These are phyloP conservation scores for Cucumis cinereus DNA, from an alignment of 306 rosid genomes.

Conservation along the genomic window DNA sequence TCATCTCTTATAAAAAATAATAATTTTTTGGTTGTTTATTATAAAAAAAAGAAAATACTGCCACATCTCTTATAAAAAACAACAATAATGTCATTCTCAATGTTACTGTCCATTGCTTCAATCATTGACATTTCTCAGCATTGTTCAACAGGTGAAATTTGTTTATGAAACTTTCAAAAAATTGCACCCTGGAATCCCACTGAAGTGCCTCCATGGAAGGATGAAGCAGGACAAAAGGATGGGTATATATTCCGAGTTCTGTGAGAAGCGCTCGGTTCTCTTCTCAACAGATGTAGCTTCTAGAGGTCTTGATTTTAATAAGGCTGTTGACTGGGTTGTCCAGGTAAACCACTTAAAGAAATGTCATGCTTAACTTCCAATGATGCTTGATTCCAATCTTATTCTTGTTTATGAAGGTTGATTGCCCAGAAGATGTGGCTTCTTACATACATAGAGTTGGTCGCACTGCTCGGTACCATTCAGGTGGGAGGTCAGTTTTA, in stretches of 20 bases:
- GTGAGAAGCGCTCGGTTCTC: slow-evolving; percentile 71
- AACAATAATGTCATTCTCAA: background rate
- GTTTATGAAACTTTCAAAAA: slow-evolving; percentile 81
- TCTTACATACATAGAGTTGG: slow-evolving; percentile 96
- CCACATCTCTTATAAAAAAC: background rate
- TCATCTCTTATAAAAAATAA: background rate
- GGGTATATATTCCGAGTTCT: slow-evolving; percentile 61
- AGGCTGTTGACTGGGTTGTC: slow-evolving; percentile 94
- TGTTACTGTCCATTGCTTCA: background rate
- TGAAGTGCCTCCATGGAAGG: slow-evolving; percentile 85
- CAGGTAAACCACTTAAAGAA: slow-evolving; percentile 40
- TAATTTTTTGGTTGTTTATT: background rate
- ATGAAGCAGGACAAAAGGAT: slow-evolving; percentile 75
- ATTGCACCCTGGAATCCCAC: slow-evolving; percentile 81
- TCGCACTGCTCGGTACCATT: slow-evolving; percentile 79
- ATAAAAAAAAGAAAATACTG: background rate
- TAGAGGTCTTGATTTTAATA: slow-evolving; percentile 93
- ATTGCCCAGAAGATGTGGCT: slow-evolving; percentile 82
- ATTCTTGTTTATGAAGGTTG: slow-evolving; percentile 38
- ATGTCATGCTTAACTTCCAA: background rate
- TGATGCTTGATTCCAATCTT: background rate
- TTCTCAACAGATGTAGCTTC: slow-evolving; percentile 85
- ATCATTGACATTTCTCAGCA: slow-evolving; percentile 8
- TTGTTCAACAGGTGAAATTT: slow-evolving; percentile 46
- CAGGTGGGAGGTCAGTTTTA: slow-evolving; percentile 67